phyloP scores from a whole-genome alignment of 306 rosid species.

The Cicer chorassanicum region DNA sequence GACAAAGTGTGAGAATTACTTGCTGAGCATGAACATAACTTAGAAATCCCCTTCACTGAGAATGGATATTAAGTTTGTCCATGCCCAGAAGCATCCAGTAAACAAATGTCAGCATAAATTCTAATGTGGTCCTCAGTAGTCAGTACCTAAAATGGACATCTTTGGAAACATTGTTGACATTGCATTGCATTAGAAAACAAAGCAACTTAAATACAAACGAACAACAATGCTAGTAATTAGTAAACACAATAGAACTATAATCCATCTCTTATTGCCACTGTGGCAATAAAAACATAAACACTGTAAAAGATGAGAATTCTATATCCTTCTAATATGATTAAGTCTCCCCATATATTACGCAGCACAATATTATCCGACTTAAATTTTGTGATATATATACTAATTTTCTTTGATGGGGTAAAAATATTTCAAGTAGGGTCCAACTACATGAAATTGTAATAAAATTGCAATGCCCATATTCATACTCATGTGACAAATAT shows the following conservation, averaged over 20 bases:
- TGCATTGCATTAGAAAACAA: background rate
- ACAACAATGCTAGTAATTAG: background rate
- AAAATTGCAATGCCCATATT: background rate
- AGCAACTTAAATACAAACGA: background rate
- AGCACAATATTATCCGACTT: conserved; percentile 3
- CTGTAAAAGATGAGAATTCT: conserved; percentile 4
- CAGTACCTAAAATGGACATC: conserved; percentile 22
- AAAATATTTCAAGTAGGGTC: background rate
- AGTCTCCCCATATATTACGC: conserved; percentile 9
- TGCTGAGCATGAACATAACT: background rate
- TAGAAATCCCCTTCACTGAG: conserved; percentile 31
- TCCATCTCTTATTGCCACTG: background rate
- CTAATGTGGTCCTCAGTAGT: background rate
- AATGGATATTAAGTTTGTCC: conserved; percentile 26
- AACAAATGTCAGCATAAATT: conserved; percentile 2
- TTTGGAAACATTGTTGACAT: conserved; percentile 24
- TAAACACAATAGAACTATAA: conserved; percentile 8
- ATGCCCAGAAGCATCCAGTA: background rate
- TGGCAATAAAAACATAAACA: conserved; percentile 1
- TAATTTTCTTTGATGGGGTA: conserved; percentile 15
- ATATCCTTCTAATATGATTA: conserved; percentile 22
- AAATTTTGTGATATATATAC: conserved; percentile 2
- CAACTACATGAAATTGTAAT: conserved; percentile 11
- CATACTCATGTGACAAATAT: conserved; percentile 18
- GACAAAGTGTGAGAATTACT: conserved; percentile 32